Percentiles rank a stretch among this genome's conserved stretches.
Evolutionary conservation across 495 filamentous ascomycete genomes (phyloP).

Genomic region (Podospora pseudopauciseta): DNA sequence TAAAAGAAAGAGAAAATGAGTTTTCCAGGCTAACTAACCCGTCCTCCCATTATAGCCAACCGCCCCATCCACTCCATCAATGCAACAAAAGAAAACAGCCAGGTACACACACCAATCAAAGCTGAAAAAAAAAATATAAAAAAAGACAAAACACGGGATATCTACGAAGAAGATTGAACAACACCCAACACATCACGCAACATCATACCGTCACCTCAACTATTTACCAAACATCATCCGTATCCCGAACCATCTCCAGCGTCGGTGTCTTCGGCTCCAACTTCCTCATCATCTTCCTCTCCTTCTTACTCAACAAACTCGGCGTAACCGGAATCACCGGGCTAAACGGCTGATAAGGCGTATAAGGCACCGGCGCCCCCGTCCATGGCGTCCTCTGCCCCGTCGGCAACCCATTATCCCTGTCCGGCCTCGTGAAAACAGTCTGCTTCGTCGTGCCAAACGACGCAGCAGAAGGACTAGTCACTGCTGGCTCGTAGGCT

Average conservation of each 20-base stretch:
- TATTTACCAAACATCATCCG: conserved; percentile 53
- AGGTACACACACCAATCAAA: background rate
- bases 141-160: conserved; percentile 9
- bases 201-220: background rate
- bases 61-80: background rate
- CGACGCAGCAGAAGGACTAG: conserved; percentile 40
- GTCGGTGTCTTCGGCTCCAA: conserved; percentile 55
- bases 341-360: conserved; percentile 87
- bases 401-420: conserved; percentile 39
- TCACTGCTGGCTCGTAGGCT: conserved; percentile 54
- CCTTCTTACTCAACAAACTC: conserved; percentile 67
- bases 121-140: background rate
- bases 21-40: conserved; percentile 2
- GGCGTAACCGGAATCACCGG: conserved; percentile 87
- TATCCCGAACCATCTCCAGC: conserved; percentile 49
- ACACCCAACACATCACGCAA: background rate
- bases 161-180: background rate
- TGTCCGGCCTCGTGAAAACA: conserved; percentile 60
- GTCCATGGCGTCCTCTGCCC: conserved; percentile 63
- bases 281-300: conserved; percentile 65
- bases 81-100: conserved; percentile 4
- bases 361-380: conserved; percentile 75
- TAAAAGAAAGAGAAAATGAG: conserved; percentile 1
- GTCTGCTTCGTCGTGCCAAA: conserved; percentile 67
- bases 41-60: background rate